Evolutionary conservation across 176 grass and related monocot genomes (phyloP), one percentile per base, ranked within the genome.

Genomic region (Panicum miliaceum): DNA sequence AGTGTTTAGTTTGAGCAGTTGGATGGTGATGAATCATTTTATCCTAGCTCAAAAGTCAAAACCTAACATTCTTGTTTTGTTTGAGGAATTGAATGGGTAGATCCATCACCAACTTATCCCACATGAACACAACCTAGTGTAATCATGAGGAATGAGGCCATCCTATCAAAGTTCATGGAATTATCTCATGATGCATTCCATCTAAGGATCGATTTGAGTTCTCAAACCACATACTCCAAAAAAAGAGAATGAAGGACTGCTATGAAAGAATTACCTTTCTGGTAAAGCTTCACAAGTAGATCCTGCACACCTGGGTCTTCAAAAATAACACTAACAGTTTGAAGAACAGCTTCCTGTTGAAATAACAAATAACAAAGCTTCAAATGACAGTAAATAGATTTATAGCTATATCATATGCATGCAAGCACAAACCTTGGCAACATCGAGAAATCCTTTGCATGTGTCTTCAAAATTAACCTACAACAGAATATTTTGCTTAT

Each of bases 381-480:
- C 16, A 73, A 52, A 52, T 50, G 2, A 51, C 7, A 19, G 26
- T 73, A 73, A 19, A 87, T 34, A 67, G 69, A 69, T 73, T 47
- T 81, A 47, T 73, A 64, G 64, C 5, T 65, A 45, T 67, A 76
- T 63, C 4, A 78, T 79, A 84, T 87, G 84, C 29, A 82, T 67
- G 75, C 40, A 78, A 78, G 85, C 60, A 84, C 90, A 88, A 84
- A 99, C 97, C 97, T 99, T 99, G 84, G 97, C 93, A 89, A 99
- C 94, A 48, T 99, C 97, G 68, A 96, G 90, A 89, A 99, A 99
- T 40, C 97, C 97, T 96, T 99, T 99, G 89, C 97, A 99, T 23
- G 97, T 99, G 67, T 96, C 97, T 84, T 99, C 97, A 83, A 99
- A 99, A 90, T 99, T 99, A 84, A 99, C 97, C 97, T 99, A 88